Base-by-base conservation (phyloP, 768 basidiomycete species). In the Boletales sp. region DNA sequence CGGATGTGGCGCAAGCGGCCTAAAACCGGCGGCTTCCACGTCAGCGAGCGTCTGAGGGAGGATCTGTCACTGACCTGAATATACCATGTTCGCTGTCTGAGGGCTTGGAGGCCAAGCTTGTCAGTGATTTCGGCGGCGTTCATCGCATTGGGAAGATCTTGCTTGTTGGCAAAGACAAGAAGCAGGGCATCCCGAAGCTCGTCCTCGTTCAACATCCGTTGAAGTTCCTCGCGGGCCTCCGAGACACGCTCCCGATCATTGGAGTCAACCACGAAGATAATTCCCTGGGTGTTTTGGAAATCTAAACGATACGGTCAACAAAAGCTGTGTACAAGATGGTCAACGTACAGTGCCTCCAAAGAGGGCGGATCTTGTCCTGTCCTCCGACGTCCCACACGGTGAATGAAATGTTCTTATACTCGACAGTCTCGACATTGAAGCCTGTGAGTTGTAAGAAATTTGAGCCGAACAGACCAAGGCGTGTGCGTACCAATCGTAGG, bases 321-420 rank as follows among this genome's bases (percentile, higher is more conserved):
- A 39, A 33, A 48, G 55, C 44, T 50, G 25, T 28, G 25, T 13
- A 51, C 17, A 21, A 25, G 41, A n/a, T 19, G 14, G 33, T 9
- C 41, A 48, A 84, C 93, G 67, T 66, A 96, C 96, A 99, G 79
- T 99, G 96, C 84, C 95, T 92, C 96, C 96, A 99, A 62, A 98
- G 84, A 61, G 95, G 95, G 64, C 95, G 86, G 73, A 98, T 98
- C 86, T 98, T 99, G 77, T 99, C 95, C 77, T 99, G 95, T 64
- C 95, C 96, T 83, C 96, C 96, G 57, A 99, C 96, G 75, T 99
- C 96, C 96, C 96, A 98, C 41, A 98, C 96, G 19, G 95, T 99
- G 84, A 99, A 99, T 21, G 94, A 96, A 59, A 98, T 97, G 80
- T 98, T 99, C 83, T 97, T 98, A 78, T 99, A 98, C 73, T 98